Conservation (phyloP, 768 basidiomycete species). For the Tephrocybe sp. region DNA sequence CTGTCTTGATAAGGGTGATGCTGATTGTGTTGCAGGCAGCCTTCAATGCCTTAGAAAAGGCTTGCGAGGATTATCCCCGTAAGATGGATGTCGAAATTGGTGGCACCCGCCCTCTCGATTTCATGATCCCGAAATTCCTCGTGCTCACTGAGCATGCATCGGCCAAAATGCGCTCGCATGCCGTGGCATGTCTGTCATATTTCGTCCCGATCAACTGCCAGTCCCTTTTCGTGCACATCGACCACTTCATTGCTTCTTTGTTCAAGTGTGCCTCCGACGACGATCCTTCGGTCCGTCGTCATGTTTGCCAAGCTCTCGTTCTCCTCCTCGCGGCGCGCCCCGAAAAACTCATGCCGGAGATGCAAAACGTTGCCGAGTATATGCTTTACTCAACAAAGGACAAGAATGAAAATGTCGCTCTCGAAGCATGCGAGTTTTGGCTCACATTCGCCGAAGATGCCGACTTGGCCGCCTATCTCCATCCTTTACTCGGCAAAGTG, state of each 20-base stretch:
- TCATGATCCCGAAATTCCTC: slow-evolving; percentile 96
- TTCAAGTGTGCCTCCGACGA: slow-evolving; percentile 97
- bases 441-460: slow-evolving; percentile 97
- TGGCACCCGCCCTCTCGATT: slow-evolving; percentile 91
- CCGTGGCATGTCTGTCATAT: slow-evolving; percentile 92
- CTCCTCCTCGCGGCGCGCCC: slow-evolving; percentile 90
- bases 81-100: slow-evolving; percentile 94
- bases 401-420: slow-evolving; percentile 92
- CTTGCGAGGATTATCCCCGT: slow-evolving; percentile 95
- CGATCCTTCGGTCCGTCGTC: slow-evolving; percentile 88
- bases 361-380: slow-evolving; percentile 94
- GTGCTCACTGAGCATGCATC: slow-evolving; percentile 81
- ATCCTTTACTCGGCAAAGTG: slow-evolving; percentile 86
- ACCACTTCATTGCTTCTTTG: slow-evolving; percentile 87
- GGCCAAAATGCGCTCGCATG: slow-evolving; percentile 90
- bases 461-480: slow-evolving; percentile 80
- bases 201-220: slow-evolving; percentile 88
- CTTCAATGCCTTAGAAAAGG: slow-evolving; percentile 92
- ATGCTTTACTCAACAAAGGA: slow-evolving; percentile 99
- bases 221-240: slow-evolving; percentile 88
- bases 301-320: slow-evolving; percentile 95
- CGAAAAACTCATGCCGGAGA: slow-evolving; percentile 96
- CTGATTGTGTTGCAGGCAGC: slow-evolving; percentile 57
- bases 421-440: slow-evolving; percentile 99
- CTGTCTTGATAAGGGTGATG: slow-evolving; percentile 2